Percentiles rank a stretch among this genome's conserved stretches.
Conservation (phyloP, 768 basidiomycete genomes). For the Dendrothele bispora region DNA sequence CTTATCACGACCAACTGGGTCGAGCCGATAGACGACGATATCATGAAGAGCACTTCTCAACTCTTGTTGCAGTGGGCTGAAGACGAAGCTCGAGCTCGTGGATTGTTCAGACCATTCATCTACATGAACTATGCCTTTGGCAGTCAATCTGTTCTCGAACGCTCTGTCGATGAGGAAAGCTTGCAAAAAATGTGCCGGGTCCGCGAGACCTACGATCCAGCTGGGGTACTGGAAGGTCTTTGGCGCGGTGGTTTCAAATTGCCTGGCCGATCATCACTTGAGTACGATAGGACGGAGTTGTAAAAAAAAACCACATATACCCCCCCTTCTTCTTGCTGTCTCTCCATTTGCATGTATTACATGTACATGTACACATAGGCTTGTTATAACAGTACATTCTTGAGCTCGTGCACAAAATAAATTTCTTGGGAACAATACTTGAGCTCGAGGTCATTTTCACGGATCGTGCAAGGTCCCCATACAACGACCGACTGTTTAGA, state of each 20-base stretch:
- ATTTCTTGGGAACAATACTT: no score
- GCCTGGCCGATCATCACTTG: neutral
- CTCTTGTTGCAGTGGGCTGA: constrained; percentile 10
- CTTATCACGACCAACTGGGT: constrained; percentile 14
- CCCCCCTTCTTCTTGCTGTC: no score
- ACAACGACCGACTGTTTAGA: no score
- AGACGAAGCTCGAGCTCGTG: constrained; percentile 8
- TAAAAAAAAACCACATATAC: no score
- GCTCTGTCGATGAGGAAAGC: neutral
- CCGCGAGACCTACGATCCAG: constrained; percentile 6
- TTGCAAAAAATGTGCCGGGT: neutral
- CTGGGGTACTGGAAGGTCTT: neutral
- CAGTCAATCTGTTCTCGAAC: neutral
- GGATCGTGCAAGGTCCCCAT: no score
- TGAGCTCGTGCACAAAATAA: no score
- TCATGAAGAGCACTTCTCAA: constrained; percentile 11
- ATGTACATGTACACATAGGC: no score
- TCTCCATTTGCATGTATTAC: no score
- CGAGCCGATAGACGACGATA: constrained; percentile 13
- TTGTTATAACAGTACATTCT: no score
- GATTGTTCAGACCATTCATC: constrained; percentile 5
- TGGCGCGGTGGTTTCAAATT: constrained; percentile 14
- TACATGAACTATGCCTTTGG: constrained; percentile 12
- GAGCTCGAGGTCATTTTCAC: no score
- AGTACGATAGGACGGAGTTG: neutral